These are phyloP conservation scores for Cytospora paraplurivora DNA, from an alignment of 2,329 filamentous ascomycete genomes.

Conservation along the genomic window DNA sequence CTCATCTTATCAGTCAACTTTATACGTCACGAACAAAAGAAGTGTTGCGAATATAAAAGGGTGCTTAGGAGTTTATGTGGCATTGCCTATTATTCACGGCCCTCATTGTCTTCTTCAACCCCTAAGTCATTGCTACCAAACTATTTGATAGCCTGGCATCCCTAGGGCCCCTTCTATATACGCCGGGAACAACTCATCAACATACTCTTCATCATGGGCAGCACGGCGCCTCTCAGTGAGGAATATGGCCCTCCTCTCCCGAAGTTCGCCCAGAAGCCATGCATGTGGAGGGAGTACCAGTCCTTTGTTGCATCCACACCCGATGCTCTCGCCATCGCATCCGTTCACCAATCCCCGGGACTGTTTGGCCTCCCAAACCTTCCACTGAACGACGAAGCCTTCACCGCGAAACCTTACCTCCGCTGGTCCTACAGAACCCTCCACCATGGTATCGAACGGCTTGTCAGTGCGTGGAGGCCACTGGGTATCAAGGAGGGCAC, in stretches of 20 bases:
- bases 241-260: conserved; percentile 5
- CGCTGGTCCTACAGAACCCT: conserved; percentile 12
- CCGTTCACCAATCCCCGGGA: conserved; percentile 3
- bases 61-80: neutral
- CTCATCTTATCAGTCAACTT: neutral
- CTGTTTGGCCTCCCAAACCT: conserved; percentile 12
- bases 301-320: neutral
- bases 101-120: neutral
- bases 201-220: conserved; percentile 4
- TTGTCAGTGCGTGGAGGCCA: conserved; percentile 8
- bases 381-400: conserved; percentile 1
- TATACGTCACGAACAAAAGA: neutral
- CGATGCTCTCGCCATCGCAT: conserved; percentile 17
- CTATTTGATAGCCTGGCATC: no score
- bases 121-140: no score
- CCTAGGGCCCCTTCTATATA: no score
- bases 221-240: conserved; percentile 10
- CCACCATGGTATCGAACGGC: neutral
- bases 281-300: conserved; percentile 13
- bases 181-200: no score
- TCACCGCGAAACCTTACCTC: conserved; percentile 11
- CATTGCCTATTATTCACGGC: neutral
- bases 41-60: neutral
- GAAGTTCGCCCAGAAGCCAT: neutral
- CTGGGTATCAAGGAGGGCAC: neutral